These are phyloP conservation scores for Coelastrella sp. DNA, from an alignment of 139 green algal genomes.

Conservation along the genomic window DNA sequence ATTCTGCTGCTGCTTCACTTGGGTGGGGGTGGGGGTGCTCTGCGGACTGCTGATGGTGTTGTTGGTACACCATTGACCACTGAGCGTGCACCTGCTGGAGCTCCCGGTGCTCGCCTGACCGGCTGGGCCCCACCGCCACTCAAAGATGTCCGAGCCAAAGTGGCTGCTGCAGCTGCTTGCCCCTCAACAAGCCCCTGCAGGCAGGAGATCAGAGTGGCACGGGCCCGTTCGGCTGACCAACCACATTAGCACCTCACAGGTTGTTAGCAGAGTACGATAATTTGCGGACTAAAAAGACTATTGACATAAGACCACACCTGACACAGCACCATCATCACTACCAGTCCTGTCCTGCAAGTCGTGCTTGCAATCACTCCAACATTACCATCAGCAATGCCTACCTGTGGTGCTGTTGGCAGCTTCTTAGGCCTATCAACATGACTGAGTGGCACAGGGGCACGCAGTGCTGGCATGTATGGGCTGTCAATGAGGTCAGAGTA, in stretches of 20 bases:
- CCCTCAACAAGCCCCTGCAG: constrained; percentile 34
- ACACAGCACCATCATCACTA: neutral
- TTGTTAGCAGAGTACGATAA: no score
- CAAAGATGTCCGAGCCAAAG: constrained; percentile 13
- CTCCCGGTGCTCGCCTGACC: constrained; percentile 17
- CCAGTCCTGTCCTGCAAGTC: neutral
- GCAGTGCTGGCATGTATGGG: constrained; percentile 46
- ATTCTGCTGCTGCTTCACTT: constrained; percentile 13
- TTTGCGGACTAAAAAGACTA: no score
- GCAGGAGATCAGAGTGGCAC: neutral
- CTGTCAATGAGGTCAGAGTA: constrained; percentile 38
- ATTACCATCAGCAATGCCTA: neutral
- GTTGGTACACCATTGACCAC: constrained; percentile 40
- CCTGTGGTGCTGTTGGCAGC: constrained; percentile 48
- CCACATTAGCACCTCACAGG: no score
- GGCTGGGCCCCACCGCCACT: constrained; percentile 7
- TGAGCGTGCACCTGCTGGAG: neutral
- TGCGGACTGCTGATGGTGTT: constrained; percentile 30
- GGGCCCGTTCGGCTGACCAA: no score
- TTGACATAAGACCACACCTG: no score
- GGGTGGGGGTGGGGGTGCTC: constrained; percentile 43
- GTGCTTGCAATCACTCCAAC: neutral
- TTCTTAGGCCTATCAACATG: constrained; percentile 50
- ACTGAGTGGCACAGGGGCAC: constrained; percentile 45
- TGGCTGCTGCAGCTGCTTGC: constrained; percentile 15